Conservation (phyloP, 2,329 filamentous ascomycete species). For the Sporothrix pallida region DNA sequence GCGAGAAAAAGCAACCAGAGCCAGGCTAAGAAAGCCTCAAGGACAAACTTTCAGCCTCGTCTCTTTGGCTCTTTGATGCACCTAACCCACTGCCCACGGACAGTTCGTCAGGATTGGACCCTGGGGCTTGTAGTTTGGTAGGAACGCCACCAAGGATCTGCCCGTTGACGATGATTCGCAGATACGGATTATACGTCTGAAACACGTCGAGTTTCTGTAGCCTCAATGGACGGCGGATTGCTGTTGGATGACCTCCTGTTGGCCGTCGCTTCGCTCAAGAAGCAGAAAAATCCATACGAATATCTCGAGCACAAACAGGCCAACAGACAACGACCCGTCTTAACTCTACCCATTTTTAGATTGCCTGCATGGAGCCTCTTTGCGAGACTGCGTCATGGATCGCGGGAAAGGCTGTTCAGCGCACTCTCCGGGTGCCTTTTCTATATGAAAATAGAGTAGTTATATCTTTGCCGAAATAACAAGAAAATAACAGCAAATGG, state of each 20-base stretch:
- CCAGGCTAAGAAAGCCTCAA: background rate
- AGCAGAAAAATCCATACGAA: background rate
- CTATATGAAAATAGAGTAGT: background rate
- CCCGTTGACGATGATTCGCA: conserved; percentile 21
- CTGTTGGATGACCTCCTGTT: too few relatives aligned
- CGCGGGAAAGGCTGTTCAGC: background rate
- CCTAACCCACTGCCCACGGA: conserved; percentile 8
- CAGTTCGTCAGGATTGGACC: background rate
- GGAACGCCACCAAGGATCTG: conserved; percentile 9
- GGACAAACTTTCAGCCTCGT: background rate
- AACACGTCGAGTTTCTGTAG: background rate
- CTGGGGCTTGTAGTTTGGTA: background rate
- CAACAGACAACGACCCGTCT: background rate
- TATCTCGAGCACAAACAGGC: background rate
- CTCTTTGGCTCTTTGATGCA: background rate
- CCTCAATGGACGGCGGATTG: too few relatives aligned
- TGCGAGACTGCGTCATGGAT: conserved; percentile 4
- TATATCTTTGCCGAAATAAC: conserved; percentile 2
- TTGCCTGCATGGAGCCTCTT: conserved; percentile 2
- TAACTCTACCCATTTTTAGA: background rate
- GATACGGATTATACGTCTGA: background rate
- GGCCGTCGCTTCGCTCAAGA: too few relatives aligned
- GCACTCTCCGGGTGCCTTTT: conserved; percentile 3
- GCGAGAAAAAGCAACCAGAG: background rate
- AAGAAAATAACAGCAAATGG: too few relatives aligned